phyloP scores from a whole-genome alignment of 768 basidiomycete genomes.

The Tulasnella sp. region DNA sequence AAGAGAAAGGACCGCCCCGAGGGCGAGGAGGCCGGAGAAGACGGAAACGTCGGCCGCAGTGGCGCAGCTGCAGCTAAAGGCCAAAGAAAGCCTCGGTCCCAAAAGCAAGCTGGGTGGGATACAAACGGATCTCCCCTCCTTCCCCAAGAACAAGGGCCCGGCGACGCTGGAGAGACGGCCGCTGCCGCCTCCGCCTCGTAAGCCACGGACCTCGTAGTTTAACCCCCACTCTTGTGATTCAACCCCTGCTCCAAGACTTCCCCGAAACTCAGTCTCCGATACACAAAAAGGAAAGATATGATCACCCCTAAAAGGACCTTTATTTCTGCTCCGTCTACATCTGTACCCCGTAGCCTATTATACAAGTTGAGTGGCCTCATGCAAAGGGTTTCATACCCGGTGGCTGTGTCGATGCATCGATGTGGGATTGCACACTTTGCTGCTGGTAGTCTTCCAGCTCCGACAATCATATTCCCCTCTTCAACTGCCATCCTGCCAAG shows the following conservation, averaged over 20 bases:
- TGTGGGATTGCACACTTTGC: background rate
- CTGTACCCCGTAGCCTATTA: background rate
- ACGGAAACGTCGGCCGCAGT: constrained; percentile 4
- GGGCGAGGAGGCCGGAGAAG: background rate
- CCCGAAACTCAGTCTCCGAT: background rate
- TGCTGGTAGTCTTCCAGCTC: background rate
- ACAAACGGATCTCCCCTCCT: background rate
- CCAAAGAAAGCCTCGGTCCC: background rate
- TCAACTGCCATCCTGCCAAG: background rate
- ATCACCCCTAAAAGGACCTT: background rate
- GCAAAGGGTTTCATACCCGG: background rate
- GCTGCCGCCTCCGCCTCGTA: background rate
- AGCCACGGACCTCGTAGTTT: background rate
- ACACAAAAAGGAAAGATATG: background rate
- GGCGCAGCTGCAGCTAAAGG: constrained; percentile 10
- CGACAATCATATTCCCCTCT: background rate
- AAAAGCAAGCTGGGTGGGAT: background rate
- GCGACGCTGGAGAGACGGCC: background rate
- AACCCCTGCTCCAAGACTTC: background rate
- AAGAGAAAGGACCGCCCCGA: background rate
- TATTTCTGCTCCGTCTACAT: background rate
- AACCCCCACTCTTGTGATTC: background rate
- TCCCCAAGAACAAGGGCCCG: background rate
- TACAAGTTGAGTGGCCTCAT: background rate
- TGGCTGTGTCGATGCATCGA: constrained; percentile 11